These are phyloP conservation scores for Sugiyamaella pinicola DNA, from an alignment of 1,139 yeast genomes.

Conservation along the genomic window DNA sequence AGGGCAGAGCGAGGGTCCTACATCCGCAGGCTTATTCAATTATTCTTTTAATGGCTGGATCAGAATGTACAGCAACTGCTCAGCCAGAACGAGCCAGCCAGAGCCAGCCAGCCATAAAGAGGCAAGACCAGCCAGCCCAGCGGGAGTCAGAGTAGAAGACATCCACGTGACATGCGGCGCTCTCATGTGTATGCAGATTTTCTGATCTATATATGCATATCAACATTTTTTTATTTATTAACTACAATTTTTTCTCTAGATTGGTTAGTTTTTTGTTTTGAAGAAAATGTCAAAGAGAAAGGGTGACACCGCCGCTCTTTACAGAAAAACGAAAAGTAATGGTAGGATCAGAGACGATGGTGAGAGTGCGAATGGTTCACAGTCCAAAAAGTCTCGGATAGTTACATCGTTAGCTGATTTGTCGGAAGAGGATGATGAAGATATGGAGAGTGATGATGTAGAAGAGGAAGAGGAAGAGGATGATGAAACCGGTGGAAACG, in stretches of 20 bases:
- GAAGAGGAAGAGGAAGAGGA: conserved; percentile 28
- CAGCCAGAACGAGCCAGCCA: too few relatives aligned
- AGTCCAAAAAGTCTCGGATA: conserved; percentile 17
- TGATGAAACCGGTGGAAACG: conserved; percentile 23
- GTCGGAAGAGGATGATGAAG: conserved; percentile 20
- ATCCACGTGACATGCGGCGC: too few relatives aligned
- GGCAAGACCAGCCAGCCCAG: too few relatives aligned
- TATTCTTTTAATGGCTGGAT: too few relatives aligned
- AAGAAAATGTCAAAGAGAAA: conserved; percentile 22
- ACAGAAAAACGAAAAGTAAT: conserved; percentile 1
- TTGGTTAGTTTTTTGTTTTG: not conserved
- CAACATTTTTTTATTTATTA: too few relatives aligned
- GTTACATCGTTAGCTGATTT: conserved; percentile 18
- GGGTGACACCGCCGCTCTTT: not conserved
- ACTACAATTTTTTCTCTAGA: not conserved
- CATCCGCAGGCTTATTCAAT: too few relatives aligned
- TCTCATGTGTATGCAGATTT: too few relatives aligned
- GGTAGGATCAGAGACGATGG: not conserved
- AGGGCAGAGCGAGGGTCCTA: too few relatives aligned
- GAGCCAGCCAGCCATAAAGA: too few relatives aligned
- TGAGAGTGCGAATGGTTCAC: not conserved
- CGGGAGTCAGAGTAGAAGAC: too few relatives aligned
- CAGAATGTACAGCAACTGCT: too few relatives aligned
- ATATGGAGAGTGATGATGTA: conserved; percentile 16
- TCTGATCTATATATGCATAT: too few relatives aligned